Conservation (phyloP, 2,329 filamentous ascomycete genomes). For the Allantophomopsis cytisporea region DNA sequence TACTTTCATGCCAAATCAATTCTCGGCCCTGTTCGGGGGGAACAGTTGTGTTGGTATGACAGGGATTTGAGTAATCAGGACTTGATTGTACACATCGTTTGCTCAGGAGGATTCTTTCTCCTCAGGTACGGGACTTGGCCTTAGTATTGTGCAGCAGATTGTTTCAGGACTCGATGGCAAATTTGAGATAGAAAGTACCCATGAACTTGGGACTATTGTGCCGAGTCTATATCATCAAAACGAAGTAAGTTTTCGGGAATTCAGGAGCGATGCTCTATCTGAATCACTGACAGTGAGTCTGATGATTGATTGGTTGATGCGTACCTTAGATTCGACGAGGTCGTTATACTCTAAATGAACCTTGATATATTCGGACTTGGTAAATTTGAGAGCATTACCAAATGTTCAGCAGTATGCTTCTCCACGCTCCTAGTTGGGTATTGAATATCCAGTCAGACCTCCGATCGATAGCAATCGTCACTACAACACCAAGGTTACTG, state of each 20-base stretch:
- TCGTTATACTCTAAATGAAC: constrained; percentile 20
- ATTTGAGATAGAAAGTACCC: constrained; percentile 39
- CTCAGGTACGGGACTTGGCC: constrained; percentile 45
- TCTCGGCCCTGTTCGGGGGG: too few species aligned
- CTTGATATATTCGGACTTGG: constrained; percentile 33
- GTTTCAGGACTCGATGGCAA: constrained; percentile 45
- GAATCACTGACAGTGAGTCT: constrained; percentile 43
- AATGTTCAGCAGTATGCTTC: constrained; percentile 43
- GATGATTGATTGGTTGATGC: constrained; percentile 8
- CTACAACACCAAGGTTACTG: constrained; percentile 26
- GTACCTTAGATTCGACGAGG: constrained; percentile 5
- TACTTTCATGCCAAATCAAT: too few species aligned
- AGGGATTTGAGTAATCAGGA: too few species aligned
- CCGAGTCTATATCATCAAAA: too few species aligned
- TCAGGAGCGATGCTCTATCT: constrained; percentile 51
- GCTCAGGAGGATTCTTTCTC: constrained; percentile 47
- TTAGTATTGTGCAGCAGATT: constrained; percentile 49
- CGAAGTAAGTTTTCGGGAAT: constrained; percentile 41
- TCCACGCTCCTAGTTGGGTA: constrained; percentile 37
- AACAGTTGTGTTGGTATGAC: too few species aligned
- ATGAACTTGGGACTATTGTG: constrained; percentile 41
- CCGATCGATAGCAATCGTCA: constrained; percentile 37
- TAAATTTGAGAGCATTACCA: constrained; percentile 52
- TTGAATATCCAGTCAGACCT: constrained; percentile 35
- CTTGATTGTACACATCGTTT: constrained; percentile 50